Evolutionary conservation across 805 yeast genomes (phyloP).

Genomic region (Saccharomycopsis schoenii): DNA sequence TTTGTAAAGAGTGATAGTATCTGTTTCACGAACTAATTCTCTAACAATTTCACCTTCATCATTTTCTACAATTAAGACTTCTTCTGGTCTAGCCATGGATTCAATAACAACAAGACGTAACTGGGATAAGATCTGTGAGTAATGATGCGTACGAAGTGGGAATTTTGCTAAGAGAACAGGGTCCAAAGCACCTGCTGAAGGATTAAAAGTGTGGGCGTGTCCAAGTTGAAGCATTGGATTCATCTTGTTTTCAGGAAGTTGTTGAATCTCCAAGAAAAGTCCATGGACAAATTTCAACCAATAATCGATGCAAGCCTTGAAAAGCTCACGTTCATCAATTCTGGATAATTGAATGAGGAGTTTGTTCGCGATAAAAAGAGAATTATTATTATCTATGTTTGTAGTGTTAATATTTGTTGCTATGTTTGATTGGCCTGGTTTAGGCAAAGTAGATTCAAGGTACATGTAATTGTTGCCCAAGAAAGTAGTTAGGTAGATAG

Average conservation of each 20-base stretch:
- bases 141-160: constrained; percentile 80
- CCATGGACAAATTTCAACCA: constrained; percentile 84
- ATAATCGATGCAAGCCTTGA: constrained; percentile 91
- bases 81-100: constrained; percentile 98
- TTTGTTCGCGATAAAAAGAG: constrained; percentile 63
- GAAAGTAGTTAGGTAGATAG: constrained; percentile 84
- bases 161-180: constrained; percentile 68
- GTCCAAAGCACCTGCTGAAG: constrained; percentile 75
- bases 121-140: constrained; percentile 67
- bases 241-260: constrained; percentile 59
- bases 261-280: constrained; percentile 77
- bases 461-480: constrained; percentile 61
- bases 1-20: constrained; percentile 91
- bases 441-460: constrained; percentile 33
- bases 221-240: constrained; percentile 70
- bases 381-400: constrained; percentile 41
- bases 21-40: constrained; percentile 93
- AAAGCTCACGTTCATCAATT: constrained; percentile 91
- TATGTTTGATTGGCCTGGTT: neutral
- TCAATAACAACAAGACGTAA: constrained; percentile 91
- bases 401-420: constrained; percentile 18
- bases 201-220: constrained; percentile 28
- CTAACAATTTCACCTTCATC: constrained; percentile 99
- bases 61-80: constrained; percentile 90
- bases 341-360: constrained; percentile 77